Percentiles rank a stretch among this genome's conserved stretches.
phyloP scores from a whole-genome alignment of 2,329 filamentous ascomycete species.

The Penicillium digitatum region DNA sequence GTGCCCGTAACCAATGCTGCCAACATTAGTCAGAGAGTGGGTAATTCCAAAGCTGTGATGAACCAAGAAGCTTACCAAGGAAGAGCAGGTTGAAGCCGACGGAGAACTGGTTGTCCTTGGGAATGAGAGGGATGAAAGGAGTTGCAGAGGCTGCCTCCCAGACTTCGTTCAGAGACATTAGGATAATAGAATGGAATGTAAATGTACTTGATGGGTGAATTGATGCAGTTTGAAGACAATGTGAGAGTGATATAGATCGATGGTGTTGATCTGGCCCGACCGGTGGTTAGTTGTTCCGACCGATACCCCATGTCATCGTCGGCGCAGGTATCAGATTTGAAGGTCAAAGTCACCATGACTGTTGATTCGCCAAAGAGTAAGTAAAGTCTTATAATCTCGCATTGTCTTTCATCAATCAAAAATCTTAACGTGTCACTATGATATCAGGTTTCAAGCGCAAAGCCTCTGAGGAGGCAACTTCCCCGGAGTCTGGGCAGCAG shows the following conservation, averaged over 20 bases:
- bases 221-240: neutral
- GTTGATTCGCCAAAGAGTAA: slow-evolving; percentile 34
- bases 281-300: slow-evolving; percentile 13
- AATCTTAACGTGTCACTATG: neutral
- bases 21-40: slow-evolving; percentile 14
- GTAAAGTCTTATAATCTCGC: slow-evolving; percentile 4
- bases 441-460: slow-evolving; percentile 45
- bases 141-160: slow-evolving; percentile 89
- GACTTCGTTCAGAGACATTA: slow-evolving; percentile 73
- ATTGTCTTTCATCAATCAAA: neutral
- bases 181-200: slow-evolving; percentile 2
- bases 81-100: slow-evolving; percentile 73
- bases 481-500: slow-evolving; percentile 41
- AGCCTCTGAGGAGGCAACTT: slow-evolving; percentile 48
- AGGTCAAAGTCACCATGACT: slow-evolving; percentile 13
- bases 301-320: slow-evolving; percentile 10
- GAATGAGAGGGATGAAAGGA: slow-evolving; percentile 74
- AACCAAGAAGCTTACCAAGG: slow-evolving; percentile 49
- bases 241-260: neutral
- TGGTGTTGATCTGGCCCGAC: slow-evolving; percentile 22
- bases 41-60: slow-evolving; percentile 1
- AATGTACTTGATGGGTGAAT: slow-evolving; percentile 4
- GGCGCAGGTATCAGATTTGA: neutral
- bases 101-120: slow-evolving; percentile 79
- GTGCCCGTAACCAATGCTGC: slow-evolving; percentile 65